Evolutionary conservation across 2,329 filamentous ascomycete species (phyloP).

Genomic region (Dactylonectria estremocensis): DNA sequence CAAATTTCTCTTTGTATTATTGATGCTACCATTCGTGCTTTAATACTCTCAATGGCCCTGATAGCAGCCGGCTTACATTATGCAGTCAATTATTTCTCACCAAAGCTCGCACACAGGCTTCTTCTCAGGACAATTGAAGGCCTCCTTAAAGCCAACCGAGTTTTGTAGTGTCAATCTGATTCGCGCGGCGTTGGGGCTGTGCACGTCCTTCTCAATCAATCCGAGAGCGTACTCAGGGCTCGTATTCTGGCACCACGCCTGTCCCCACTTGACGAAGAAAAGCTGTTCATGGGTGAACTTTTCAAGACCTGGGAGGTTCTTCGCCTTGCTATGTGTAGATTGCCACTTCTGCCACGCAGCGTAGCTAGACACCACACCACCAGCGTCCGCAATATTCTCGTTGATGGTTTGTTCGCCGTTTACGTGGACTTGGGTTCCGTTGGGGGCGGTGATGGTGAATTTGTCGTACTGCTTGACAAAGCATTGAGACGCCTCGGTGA

Average conservation of each 20-base stretch:
- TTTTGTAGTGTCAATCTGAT: constrained; percentile 77
- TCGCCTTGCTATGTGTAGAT: constrained; percentile 61
- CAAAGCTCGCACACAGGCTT: constrained; percentile 80
- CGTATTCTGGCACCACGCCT: constrained; percentile 78
- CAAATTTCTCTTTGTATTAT: too few species aligned
- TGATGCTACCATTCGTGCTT: too few species aligned
- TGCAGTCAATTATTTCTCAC: constrained; percentile 55
- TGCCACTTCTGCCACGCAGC: constrained; percentile 76
- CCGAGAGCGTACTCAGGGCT: constrained; percentile 71
- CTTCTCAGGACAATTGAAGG: constrained; percentile 76
- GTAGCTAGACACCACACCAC: constrained; percentile 75
- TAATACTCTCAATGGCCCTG: too few species aligned
- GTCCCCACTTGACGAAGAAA: constrained; percentile 77
- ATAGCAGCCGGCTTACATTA: too few species aligned
- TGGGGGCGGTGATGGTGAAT: constrained; percentile 70
- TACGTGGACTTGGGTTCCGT: constrained; percentile 71
- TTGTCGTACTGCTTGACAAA: constrained; percentile 78
- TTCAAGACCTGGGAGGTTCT: constrained; percentile 72
- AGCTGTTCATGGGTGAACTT: constrained; percentile 77
- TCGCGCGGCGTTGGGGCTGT: constrained; percentile 75
- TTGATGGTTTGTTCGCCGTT: constrained; percentile 75
- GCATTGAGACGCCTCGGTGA: constrained; percentile 73
- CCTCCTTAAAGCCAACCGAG: constrained; percentile 76
- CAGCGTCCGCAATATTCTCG: constrained; percentile 82
- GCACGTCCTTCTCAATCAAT: constrained; percentile 74